Evolutionary conservation across 2,329 filamentous ascomycete genomes (phyloP).

Genomic region (Colletotrichum kahawae): DNA sequence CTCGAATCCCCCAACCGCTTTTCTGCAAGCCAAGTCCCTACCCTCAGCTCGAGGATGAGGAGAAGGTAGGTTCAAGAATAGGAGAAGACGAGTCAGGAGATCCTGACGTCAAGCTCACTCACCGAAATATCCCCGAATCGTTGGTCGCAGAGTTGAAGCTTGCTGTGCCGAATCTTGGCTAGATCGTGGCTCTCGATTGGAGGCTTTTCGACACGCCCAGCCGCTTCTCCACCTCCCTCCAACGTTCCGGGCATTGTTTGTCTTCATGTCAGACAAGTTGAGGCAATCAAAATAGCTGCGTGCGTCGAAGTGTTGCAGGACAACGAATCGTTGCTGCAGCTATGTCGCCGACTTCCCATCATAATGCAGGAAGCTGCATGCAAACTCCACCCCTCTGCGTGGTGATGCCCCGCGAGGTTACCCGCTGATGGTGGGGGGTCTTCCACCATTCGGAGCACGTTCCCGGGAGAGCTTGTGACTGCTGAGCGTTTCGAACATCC

Average conservation of each 20-base stretch:
- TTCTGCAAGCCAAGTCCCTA: conserved; percentile 9
- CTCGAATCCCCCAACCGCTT: not conserved
- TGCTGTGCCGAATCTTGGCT: conserved; percentile 15
- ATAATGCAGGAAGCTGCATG: not conserved
- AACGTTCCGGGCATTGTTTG: conserved; percentile 4
- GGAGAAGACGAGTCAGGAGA: conserved; percentile 6
- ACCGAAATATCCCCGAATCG: conserved; percentile 15
- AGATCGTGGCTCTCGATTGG: conserved; percentile 11
- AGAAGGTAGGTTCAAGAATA: not conserved
- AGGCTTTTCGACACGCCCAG: not conserved
- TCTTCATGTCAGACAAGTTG: not conserved
- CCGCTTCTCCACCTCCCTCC: conserved; percentile 3
- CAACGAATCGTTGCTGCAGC: conserved; percentile 5
- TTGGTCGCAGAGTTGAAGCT: conserved; percentile 16
- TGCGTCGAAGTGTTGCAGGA: not conserved
- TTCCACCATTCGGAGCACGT: not conserved
- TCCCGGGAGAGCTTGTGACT: not conserved
- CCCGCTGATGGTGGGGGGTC: not conserved
- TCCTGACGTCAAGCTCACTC: conserved; percentile 10
- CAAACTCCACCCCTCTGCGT: not conserved
- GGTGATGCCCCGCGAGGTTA: not conserved
- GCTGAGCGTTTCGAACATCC: conserved; percentile 10
- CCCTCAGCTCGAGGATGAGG: not conserved
- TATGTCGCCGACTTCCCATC: not conserved
- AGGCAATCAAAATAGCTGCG: conserved; percentile 16